Conservation (phyloP, 73 alveolate species). For the Paramecium octaurelia region DNA sequence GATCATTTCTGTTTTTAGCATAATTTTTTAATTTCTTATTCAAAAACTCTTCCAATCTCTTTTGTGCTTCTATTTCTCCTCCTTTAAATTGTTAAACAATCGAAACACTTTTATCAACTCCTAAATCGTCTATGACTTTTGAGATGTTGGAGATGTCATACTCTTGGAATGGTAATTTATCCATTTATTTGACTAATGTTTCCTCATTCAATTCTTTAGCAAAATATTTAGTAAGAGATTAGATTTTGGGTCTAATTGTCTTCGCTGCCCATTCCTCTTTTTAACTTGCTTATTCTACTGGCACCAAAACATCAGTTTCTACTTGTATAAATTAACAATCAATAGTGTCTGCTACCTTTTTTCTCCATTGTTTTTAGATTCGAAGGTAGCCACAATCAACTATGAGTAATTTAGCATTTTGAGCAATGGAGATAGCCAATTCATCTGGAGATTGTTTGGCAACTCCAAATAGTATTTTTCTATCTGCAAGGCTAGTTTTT, state of each 20-base stretch:
- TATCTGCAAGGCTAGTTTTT: neutral
- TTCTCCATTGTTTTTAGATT: constrained; percentile 37
- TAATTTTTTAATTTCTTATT: neutral
- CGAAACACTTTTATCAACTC: constrained; percentile 4
- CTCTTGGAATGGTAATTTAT: neutral
- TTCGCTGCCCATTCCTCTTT: constrained; percentile 46
- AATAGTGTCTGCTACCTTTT: neutral
- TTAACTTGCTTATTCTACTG: constrained; percentile 23
- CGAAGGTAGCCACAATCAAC: neutral
- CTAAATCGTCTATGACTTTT: neutral
- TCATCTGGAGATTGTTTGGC: constrained; percentile 17
- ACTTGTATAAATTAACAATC: constrained; percentile 21
- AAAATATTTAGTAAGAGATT: neutral
- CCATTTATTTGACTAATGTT: neutral
- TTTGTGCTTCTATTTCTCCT: constrained; percentile 26
- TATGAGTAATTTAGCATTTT: neutral
- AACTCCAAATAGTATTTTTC: neutral
- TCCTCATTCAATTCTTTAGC: constrained; percentile 1
- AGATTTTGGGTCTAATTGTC: constrained; percentile 12
- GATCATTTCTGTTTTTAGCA: constrained; percentile 41
- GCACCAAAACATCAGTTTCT: constrained; percentile 39
- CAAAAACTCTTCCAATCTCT: neutral
- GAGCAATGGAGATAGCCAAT: neutral
- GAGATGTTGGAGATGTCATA: neutral
- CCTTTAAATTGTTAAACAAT: neutral